Evolutionary conservation across 352 stramenopile genomes (phyloP), one percentile per base, ranked within the genome.

Genomic region (Achlya hypogyna): DNA sequence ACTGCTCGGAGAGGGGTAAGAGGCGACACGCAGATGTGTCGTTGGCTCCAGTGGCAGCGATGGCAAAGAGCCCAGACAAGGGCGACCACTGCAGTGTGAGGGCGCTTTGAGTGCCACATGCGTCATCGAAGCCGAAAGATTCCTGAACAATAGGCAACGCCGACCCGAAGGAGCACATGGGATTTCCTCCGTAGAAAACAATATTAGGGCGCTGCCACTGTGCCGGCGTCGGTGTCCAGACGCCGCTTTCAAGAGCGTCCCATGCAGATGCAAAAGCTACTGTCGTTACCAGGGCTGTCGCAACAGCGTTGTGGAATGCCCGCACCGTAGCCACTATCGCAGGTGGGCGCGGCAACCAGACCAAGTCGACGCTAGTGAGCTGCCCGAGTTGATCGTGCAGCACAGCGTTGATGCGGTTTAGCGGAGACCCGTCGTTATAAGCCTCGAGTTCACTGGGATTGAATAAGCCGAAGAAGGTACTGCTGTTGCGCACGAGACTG

Each of bases 61-160:
- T 45, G 38, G 38, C 59, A 65, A 65, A 65, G 59, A 65, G 59
- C 20, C 4, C 22, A 10, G 18, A 25, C 6, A 34, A 8, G 31
- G 59, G 27, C 5, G n/a, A 29, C 9, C 9, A 40, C 28, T 16
- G 18, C 22, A 65, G 22, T 9, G n/a, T 29, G 28, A 56, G 35
- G n/a, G 10, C 38, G 6, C n/a, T 10, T 31, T 65, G 38, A 5
- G 16, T 22, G 10, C 5, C 25, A 31, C 59, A 65, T 4, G 35
- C n/a, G 18, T 65, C 59, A 16, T 65, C 59, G 56, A 65, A 65
- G 2, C 59, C 38, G 35, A 65, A 65, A 3, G 59, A 52, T n/a
- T 43, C 20, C 28, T 65, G 59, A 27, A 35, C 35, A 23, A 65
- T 35, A 1, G 40, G 28, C 0, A 29, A 27, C 23, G 59, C 6